Percentiles rank a stretch among this genome's conserved stretches.
Conservation (phyloP, 2,329 filamentous ascomycete genomes). For the Alternaria consortialis region DNA sequence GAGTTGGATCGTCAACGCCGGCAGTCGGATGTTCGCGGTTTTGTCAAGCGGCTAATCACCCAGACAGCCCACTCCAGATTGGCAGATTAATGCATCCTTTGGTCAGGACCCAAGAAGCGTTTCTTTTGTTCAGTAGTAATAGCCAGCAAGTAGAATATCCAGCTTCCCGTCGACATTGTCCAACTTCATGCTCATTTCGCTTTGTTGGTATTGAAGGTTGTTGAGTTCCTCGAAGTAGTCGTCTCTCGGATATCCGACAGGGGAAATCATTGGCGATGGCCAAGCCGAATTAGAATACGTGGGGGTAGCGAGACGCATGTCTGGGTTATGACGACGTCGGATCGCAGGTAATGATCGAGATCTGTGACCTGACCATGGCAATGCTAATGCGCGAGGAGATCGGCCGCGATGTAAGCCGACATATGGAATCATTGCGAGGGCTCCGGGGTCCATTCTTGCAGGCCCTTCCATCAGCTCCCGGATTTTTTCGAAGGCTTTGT, state of each 20-base stretch:
- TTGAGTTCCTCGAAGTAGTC: constrained; percentile 2
- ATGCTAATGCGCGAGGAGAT: neutral
- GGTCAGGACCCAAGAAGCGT: neutral
- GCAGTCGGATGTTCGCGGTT: neutral
- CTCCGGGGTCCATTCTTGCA: neutral
- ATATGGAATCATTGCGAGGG: neutral
- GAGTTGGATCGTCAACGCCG: neutral
- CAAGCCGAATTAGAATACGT: neutral
- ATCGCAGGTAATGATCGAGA: constrained; percentile 1
- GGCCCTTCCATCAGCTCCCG: neutral
- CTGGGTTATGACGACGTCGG: constrained; percentile 2
- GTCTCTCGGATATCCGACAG: neutral
- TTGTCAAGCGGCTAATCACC: neutral
- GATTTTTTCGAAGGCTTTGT: neutral
- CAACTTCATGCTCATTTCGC: constrained; percentile 1
- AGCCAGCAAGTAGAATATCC: neutral
- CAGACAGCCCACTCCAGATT: neutral
- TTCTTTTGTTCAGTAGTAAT: neutral
- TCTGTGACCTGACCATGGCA: neutral
- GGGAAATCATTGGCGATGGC: constrained; percentile 2
- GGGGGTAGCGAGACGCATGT: constrained; percentile 1
- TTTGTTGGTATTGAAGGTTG: constrained; percentile 1
- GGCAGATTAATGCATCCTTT: neutral
- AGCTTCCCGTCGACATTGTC: constrained; percentile 2
- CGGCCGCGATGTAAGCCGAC: neutral